A percentile compares a stretch with the other conserved stretches of the same genome.
Conservation (phyloP, 2,329 filamentous ascomycete species). For the Colletotrichum chrysophilum region DNA sequence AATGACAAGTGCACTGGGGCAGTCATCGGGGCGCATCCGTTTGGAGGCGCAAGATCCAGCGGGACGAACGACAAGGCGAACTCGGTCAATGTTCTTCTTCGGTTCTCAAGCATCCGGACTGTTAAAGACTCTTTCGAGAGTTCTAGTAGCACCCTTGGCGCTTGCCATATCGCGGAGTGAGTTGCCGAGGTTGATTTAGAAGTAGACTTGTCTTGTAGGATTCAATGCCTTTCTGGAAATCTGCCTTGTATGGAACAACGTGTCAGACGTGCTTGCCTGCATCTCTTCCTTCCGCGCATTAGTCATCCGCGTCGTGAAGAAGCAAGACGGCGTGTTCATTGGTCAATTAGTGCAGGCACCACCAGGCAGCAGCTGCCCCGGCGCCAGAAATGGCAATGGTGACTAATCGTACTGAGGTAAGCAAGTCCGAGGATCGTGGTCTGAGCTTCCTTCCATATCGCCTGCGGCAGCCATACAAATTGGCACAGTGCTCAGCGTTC, state of each 20-base stretch:
- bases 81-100: not conserved
- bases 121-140: not conserved
- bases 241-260: not conserved
- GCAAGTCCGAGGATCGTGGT: not conserved
- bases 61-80: not conserved
- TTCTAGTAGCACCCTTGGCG: not conserved
- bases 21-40: not conserved
- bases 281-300: not conserved
- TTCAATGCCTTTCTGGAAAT: not conserved
- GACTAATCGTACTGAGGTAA: not conserved
- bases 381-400: not conserved
- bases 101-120: not conserved
- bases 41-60: not conserved
- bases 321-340: not conserved
- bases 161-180: not conserved
- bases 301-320: not conserved
- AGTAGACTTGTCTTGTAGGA: not conserved
- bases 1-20: conserved; percentile 1
- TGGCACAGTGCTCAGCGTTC: not conserved
- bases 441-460: not conserved
- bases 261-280: not conserved
- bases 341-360: not conserved
- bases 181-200: not conserved
- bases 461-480: not conserved
- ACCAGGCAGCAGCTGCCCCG: not conserved